A percentile compares a stretch with the other conserved stretches of the same genome.
Conservation (phyloP, 176 grass and related monocot species). For the Oryza meridionalis region DNA sequence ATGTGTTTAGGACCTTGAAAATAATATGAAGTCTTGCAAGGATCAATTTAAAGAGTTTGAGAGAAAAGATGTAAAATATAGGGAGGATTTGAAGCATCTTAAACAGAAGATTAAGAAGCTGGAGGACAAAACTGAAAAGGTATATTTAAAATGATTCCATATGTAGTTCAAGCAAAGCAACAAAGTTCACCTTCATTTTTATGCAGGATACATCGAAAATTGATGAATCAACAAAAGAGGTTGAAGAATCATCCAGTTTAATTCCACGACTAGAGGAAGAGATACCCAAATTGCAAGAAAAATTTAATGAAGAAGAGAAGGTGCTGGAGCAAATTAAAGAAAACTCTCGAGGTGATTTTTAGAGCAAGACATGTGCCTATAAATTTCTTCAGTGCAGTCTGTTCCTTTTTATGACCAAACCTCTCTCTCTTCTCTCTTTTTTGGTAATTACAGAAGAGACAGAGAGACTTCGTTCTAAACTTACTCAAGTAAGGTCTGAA, state of each 20-base stretch:
- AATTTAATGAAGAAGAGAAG: constrained; percentile 76
- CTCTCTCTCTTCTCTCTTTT: background rate
- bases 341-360: constrained; percentile 68
- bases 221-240: constrained; percentile 64
- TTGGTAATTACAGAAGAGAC: constrained; percentile 70
- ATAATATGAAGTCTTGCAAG: constrained; percentile 82
- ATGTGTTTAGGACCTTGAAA: constrained; percentile 71
- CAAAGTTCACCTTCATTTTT: constrained; percentile 13
- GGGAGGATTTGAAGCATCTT: constrained; percentile 90
- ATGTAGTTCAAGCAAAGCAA: constrained; percentile 12
- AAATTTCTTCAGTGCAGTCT: constrained; percentile 2
- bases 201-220: constrained; percentile 72
- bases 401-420: constrained; percentile 21
- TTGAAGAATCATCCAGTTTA: constrained; percentile 70
- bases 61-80: constrained; percentile 78
- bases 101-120: constrained; percentile 91
- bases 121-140: constrained; percentile 88
- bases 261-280: constrained; percentile 83
- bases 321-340: constrained; percentile 78
- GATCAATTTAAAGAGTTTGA: constrained; percentile 96
- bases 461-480: constrained; percentile 73
- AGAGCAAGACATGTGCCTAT: background rate
- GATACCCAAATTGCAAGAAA: constrained; percentile 78
- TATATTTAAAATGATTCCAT: constrained; percentile 43
- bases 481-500: constrained; percentile 75